Percentiles rank a stretch among this genome's conserved stretches.
Conservation (phyloP, 192 early-diverging fungal genomes). For the Coemansia asiatica region DNA sequence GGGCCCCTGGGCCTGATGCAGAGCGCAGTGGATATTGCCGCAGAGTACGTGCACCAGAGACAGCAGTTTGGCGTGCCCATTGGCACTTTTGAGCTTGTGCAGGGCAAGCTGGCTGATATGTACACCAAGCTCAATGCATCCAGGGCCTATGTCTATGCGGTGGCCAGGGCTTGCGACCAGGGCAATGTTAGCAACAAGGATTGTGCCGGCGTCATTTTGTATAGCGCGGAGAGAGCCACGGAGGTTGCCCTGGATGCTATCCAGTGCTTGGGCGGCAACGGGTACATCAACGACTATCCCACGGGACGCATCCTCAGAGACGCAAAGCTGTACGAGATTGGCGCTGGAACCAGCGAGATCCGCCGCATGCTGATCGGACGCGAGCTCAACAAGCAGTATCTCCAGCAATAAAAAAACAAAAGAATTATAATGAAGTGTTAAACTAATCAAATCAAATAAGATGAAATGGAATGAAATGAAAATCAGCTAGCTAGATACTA, state of each 20-base stretch:
- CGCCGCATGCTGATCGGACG: slow-evolving; percentile 88
- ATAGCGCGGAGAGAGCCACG: slow-evolving; percentile 91
- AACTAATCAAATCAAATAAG: too few relatives aligned
- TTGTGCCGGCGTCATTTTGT: slow-evolving; percentile 92
- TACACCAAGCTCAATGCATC: slow-evolving; percentile 94
- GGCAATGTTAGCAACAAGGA: slow-evolving; percentile 84
- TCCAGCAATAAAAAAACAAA: slow-evolving; percentile 7
- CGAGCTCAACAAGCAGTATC: slow-evolving; percentile 70
- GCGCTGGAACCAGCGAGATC: slow-evolving; percentile 94
- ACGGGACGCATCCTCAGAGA: slow-evolving; percentile 87
- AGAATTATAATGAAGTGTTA: too few relatives aligned
- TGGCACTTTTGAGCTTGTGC: slow-evolving; percentile 88
- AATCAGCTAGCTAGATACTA: too few relatives aligned
- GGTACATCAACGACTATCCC: slow-evolving; percentile 91
- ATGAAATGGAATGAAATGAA: too few relatives aligned
- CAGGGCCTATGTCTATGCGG: slow-evolving; percentile 86
- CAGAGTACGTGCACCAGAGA: slow-evolving; percentile 85
- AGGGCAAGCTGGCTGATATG: slow-evolving; percentile 97
- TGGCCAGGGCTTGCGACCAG: slow-evolving; percentile 80
- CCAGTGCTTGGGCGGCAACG: slow-evolving; percentile 93
- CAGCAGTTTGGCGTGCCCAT: slow-evolving; percentile 85
- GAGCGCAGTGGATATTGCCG: slow-evolving; percentile 72
- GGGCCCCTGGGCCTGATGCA: slow-evolving; percentile 94
- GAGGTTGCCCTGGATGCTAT: slow-evolving; percentile 91
- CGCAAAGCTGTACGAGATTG: slow-evolving; percentile 95